Evolutionary conservation across 768 basidiomycete species (phyloP).

Genomic region (Psilocybe subaeruginosa): DNA sequence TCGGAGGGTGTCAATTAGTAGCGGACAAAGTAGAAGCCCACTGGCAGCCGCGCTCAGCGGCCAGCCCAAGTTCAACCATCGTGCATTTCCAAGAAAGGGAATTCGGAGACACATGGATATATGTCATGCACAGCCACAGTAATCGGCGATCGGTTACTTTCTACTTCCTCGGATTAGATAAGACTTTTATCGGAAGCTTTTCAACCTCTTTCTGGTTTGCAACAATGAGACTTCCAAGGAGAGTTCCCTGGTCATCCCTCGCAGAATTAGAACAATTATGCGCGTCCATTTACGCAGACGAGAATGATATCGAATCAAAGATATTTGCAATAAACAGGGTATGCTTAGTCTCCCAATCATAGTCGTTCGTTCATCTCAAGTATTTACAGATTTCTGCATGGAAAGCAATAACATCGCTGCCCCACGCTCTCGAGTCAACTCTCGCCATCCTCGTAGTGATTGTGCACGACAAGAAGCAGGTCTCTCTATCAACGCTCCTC

Average conservation of each 20-base stretch:
- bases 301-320: conserved; percentile 50
- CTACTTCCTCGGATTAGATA: conserved; percentile 7
- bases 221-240: conserved; percentile 20
- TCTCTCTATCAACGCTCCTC: conserved; percentile 41
- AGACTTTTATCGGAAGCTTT: conserved; percentile 10
- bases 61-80: conserved; percentile 21
- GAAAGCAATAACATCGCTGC: conserved; percentile 74
- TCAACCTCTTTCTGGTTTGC: neutral
- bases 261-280: conserved; percentile 20
- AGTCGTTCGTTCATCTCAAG: neutral
- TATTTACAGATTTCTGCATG: conserved; percentile 71
- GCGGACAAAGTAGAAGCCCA: neutral
- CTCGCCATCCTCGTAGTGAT: conserved; percentile 63
- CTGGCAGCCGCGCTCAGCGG: neutral
- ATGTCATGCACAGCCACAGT: conserved; percentile 16
- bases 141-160: conserved; percentile 9
- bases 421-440: conserved; percentile 79
- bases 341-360: conserved; percentile 23
- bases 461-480: conserved; percentile 49
- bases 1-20: conserved; percentile 19
- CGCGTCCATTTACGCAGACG: conserved; percentile 72
- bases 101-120: conserved; percentile 12
- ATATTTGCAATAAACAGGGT: conserved; percentile 55
- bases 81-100: conserved; percentile 24
- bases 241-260: conserved; percentile 21